Percentiles rank a stretch among this genome's conserved stretches.
Evolutionary conservation across 306 rosid species (phyloP).

Genomic region (Senna tora): DNA sequence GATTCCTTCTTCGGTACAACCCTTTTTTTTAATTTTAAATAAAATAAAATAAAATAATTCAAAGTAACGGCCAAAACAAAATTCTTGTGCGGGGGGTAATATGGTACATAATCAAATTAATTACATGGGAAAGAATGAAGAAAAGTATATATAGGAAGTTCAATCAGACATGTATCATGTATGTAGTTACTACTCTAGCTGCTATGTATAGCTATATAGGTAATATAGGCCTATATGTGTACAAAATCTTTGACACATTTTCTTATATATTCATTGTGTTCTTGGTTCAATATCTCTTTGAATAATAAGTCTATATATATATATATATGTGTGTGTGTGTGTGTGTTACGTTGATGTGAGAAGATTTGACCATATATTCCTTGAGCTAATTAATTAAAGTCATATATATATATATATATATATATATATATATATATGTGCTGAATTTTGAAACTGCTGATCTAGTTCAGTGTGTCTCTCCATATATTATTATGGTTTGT

Average conservation of each 20-base stretch:
- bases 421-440: too few relatives aligned
- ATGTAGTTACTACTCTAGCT: too few relatives aligned
- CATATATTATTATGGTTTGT: too few relatives aligned
- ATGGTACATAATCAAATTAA: slow-evolving; percentile 30
- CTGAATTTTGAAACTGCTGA: too few relatives aligned
- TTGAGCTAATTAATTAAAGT: neutral
- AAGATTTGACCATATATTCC: slow-evolving; percentile 31
- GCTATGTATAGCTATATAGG: too few relatives aligned
- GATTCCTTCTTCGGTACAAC: slow-evolving; percentile 47
- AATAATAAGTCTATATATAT: slow-evolving; percentile 2
- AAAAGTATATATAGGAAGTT: neutral
- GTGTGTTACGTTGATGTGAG: neutral
- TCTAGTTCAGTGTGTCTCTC: too few relatives aligned
- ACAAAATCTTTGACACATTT: neutral
- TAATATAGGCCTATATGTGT: too few relatives aligned
- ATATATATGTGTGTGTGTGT: too few relatives aligned
- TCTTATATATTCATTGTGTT: neutral
- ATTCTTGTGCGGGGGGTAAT: slow-evolving; percentile 27
- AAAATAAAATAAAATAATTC: too few relatives aligned
- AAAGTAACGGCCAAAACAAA: slow-evolving; percentile 45
- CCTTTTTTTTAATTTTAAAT: slow-evolving; percentile 6
- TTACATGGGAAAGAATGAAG: slow-evolving; percentile 27
- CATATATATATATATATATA: too few relatives aligned
- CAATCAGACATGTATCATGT: neutral
- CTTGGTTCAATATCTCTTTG: slow-evolving; percentile 12